Conservation (phyloP, 2,329 filamentous ascomycete species). For the Plenodomus tracheiphilus region DNA sequence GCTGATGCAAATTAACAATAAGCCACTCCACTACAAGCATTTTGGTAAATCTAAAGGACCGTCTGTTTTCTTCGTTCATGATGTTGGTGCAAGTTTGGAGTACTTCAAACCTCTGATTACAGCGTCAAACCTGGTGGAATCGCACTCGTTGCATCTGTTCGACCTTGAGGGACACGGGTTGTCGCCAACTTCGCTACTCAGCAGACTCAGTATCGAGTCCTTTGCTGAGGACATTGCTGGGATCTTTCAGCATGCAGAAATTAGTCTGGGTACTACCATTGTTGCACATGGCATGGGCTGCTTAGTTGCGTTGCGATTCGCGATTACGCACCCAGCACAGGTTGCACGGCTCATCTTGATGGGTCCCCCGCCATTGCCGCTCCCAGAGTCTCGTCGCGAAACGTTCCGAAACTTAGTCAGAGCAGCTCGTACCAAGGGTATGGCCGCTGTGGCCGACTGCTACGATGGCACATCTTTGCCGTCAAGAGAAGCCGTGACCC, state of each 20-base stretch:
- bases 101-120: conserved; percentile 53
- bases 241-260: conserved; percentile 43
- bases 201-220: conserved; percentile 49
- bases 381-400: conserved; percentile 40
- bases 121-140: conserved; percentile 32
- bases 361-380: conserved; percentile 52
- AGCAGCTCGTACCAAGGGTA: conserved; percentile 50
- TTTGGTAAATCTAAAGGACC: conserved; percentile 24
- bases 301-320: conserved; percentile 52
- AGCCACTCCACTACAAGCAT: conserved; percentile 47
- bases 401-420: conserved; percentile 34
- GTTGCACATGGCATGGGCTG: conserved; percentile 59
- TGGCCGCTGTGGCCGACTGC: conserved; percentile 32
- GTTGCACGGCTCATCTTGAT: conserved; percentile 54
- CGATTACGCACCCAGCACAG: conserved; percentile 44
- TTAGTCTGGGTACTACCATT: conserved; percentile 44
- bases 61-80: conserved; percentile 58
- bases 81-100: conserved; percentile 54
- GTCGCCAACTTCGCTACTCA: conserved; percentile 55
- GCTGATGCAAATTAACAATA: conserved; percentile 47
- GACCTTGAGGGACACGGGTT: conserved; percentile 62
- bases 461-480: not conserved
- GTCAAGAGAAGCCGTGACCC: conserved; percentile 33
- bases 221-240: conserved; percentile 50
- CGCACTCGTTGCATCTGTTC: conserved; percentile 49